These are phyloP conservation scores for Tuber umbilicatum DNA, from an alignment of 495 filamentous ascomycete genomes.

Conservation along the genomic window DNA sequence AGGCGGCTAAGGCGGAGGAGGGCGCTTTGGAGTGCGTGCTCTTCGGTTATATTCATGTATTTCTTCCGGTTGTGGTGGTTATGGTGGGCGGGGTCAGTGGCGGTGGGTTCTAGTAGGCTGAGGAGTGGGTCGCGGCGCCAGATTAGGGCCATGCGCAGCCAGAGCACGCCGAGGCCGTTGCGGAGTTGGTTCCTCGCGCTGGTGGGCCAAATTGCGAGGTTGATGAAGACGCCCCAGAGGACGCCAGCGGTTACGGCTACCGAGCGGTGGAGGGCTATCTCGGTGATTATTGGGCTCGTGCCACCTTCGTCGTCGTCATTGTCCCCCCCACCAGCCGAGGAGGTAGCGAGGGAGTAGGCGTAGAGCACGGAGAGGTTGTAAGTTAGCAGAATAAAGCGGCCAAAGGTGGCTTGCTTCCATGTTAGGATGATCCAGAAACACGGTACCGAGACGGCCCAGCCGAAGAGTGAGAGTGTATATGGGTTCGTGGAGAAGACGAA, in stretches of 20 bases:
- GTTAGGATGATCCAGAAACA: constrained; percentile 85
- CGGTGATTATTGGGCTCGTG: constrained; percentile 67
- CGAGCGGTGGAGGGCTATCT: constrained; percentile 86
- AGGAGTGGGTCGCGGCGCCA: constrained; percentile 94
- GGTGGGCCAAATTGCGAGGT: constrained; percentile 85
- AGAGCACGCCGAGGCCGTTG: constrained; percentile 74
- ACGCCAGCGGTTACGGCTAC: constrained; percentile 81
- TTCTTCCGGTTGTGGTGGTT: constrained; percentile 43
- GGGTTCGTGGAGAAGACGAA: constrained; percentile 63
- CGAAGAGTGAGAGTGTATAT: constrained; percentile 64
- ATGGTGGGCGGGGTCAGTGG: not conserved
- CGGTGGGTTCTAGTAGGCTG: constrained; percentile 54
- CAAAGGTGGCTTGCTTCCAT: constrained; percentile 77
- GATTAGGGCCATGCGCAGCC: constrained; percentile 88
- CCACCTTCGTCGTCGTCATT: constrained; percentile 84
- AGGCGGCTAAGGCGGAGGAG: constrained; percentile 64
- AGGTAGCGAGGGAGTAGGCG: constrained; percentile 77
- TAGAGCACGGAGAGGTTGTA: constrained; percentile 97
- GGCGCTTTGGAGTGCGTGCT: constrained; percentile 59
- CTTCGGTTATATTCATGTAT: constrained; percentile 79
- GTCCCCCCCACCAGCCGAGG: constrained; percentile 60
- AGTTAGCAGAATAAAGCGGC: constrained; percentile 83
- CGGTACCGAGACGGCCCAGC: constrained; percentile 71
- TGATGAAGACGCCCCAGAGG: constrained; percentile 87
- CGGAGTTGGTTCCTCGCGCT: constrained; percentile 79